Conservation (phyloP, 495 filamentous ascomycete genomes). For the Penicillium argentinense region DNA sequence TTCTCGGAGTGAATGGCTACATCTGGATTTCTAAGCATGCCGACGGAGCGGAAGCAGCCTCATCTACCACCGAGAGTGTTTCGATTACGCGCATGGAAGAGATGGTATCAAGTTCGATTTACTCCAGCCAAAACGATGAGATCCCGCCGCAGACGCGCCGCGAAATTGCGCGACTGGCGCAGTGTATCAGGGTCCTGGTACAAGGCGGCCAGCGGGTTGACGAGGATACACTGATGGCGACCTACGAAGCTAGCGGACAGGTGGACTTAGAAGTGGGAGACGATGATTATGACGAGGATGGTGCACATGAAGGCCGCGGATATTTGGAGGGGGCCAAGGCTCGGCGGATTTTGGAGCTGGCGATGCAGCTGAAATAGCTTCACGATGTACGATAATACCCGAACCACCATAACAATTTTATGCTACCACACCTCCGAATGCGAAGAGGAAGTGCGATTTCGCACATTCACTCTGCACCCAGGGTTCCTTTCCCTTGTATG, state of each 20-base stretch:
- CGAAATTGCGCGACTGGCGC: conserved; percentile 81
- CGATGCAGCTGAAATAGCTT: conserved; percentile 17
- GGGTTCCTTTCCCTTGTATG: no score
- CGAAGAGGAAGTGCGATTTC: no score
- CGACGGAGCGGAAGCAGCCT: conserved; percentile 50
- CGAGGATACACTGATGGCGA: conserved; percentile 82
- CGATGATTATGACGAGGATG: conserved; percentile 40
- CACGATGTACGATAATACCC: conserved; percentile 14
- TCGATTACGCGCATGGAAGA: conserved; percentile 84
- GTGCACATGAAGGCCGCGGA: conserved; percentile 42
- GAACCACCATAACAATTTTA: no score
- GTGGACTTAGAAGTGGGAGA: conserved; percentile 61
- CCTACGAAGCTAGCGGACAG: conserved; percentile 77
- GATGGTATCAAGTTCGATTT: conserved; percentile 68
- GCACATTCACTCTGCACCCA: no score
- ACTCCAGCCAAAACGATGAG: conserved; percentile 87
- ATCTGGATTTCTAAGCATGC: conserved; percentile 86
- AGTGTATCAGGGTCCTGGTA: conserved; percentile 77
- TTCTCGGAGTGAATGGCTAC: conserved; percentile 93
- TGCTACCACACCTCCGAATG: no score
- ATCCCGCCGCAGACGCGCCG: conserved; percentile 72
- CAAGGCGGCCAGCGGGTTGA: conserved; percentile 82
- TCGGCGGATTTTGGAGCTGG: conserved; percentile 60
- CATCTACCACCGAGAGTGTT: conserved; percentile 49
- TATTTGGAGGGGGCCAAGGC: conserved; percentile 77